Conservation (phyloP, 1,284 basidiomycete genomes). For the Naganishia liquefaciens region DNA sequence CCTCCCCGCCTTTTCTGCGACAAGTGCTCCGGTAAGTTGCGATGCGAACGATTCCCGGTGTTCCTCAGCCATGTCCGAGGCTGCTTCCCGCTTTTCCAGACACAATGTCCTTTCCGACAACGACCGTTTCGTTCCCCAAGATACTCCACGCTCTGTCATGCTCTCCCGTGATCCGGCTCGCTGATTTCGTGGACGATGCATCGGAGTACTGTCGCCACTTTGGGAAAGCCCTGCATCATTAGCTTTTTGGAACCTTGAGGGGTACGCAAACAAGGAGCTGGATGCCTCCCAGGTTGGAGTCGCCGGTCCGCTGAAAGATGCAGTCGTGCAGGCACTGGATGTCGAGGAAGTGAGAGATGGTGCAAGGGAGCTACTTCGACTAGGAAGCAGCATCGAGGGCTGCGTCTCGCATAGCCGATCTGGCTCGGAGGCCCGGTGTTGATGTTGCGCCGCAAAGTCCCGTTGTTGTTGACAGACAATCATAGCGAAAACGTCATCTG, state of each 20-base stretch:
- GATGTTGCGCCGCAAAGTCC: slow-evolving; percentile 3
- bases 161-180: slow-evolving; percentile 17
- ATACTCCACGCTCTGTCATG: slow-evolving; percentile 22
- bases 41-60: not conserved
- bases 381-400: slow-evolving; percentile 2
- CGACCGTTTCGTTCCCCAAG: slow-evolving; percentile 25
- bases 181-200: not conserved
- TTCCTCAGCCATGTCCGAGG: not conserved
- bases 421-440: not conserved
- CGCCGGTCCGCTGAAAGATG: slow-evolving; percentile 21
- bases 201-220: not conserved
- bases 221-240: not conserved
- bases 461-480: slow-evolving; percentile 13
- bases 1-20: not conserved
- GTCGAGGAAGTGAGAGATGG: slow-evolving; percentile 13
- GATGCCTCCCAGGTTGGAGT: slow-evolving; percentile 8
- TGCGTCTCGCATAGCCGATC: not conserved
- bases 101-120: slow-evolving; percentile 21
- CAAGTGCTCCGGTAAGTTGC: slow-evolving; percentile 2
- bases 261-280: not conserved
- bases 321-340: slow-evolving; percentile 5
- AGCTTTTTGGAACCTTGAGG: not conserved
- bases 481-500: slow-evolving; percentile 22
- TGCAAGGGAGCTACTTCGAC: slow-evolving; percentile 20
- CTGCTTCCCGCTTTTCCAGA: slow-evolving; percentile 8